These are phyloP conservation scores for Kodamaea fungicola DNA, from an alignment of 1,139 yeast species.

Conservation along the genomic window DNA sequence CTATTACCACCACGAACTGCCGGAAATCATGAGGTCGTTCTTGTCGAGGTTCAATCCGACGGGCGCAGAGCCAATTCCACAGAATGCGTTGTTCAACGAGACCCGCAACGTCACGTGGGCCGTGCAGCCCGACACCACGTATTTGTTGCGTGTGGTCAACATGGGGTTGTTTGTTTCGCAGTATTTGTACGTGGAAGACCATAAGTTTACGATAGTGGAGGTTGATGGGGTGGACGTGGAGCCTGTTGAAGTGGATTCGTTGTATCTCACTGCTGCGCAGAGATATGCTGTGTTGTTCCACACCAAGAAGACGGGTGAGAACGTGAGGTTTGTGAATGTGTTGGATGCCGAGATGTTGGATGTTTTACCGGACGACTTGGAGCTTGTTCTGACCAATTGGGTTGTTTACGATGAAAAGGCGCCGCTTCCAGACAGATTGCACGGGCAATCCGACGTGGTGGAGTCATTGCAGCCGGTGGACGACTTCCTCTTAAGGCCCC, in stretches of 20 bases:
- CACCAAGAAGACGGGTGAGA: slow-evolving; percentile 45
- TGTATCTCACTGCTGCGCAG: slow-evolving; percentile 70
- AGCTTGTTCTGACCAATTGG: slow-evolving; percentile 52
- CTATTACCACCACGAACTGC: slow-evolving; percentile 55
- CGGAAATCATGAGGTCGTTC: slow-evolving; percentile 44
- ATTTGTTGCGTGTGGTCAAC: slow-evolving; percentile 60
- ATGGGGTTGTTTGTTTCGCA: slow-evolving; percentile 73
- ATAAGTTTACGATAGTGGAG: slow-evolving; percentile 63
- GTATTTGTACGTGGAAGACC: slow-evolving; percentile 64
- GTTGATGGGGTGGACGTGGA: slow-evolving; percentile 69
- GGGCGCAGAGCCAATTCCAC: slow-evolving; percentile 81
- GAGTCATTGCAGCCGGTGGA: slow-evolving; percentile 31
- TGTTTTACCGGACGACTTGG: slow-evolving; percentile 50
- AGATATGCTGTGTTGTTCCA: slow-evolving; percentile 60
- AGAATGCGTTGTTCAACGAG: slow-evolving; percentile 61
- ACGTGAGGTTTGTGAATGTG: slow-evolving; percentile 60
- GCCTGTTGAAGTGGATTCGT: slow-evolving; percentile 52
- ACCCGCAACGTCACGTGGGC: slow-evolving; percentile 54
- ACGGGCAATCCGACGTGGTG: slow-evolving; percentile 21
- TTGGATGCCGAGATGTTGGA: slow-evolving; percentile 70
- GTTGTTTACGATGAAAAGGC: slow-evolving; percentile 44
- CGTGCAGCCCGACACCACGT: slow-evolving; percentile 61
- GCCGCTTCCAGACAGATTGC: slow-evolving; percentile 15
- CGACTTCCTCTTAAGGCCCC: slow-evolving; percentile 55
- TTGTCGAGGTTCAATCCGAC: slow-evolving; percentile 69